These are phyloP conservation scores for Grosmannia penicillata DNA, from an alignment of 2,329 filamentous ascomycete species.

Conservation along the genomic window DNA sequence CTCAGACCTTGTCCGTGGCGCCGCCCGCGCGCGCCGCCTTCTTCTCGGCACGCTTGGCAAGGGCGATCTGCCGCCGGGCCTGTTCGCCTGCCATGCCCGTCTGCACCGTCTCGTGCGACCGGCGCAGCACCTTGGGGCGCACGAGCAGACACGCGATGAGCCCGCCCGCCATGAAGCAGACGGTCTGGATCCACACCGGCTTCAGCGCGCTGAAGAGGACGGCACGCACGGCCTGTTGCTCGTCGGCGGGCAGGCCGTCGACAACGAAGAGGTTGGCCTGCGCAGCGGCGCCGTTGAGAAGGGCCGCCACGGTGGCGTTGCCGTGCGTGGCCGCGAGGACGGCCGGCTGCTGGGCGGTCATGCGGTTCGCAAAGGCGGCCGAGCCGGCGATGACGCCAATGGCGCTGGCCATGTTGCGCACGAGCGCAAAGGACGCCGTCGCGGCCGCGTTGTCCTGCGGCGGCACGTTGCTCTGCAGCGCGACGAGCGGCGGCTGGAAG, in stretches of 20 bases:
- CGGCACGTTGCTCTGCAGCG: conserved; percentile 43
- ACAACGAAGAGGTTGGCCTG: conserved; percentile 27
- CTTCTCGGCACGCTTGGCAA: conserved; percentile 1
- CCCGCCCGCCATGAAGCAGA: conserved; percentile 30
- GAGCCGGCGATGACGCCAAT: conserved; percentile 9
- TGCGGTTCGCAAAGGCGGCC: conserved; percentile 9
- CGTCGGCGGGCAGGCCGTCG: conserved; percentile 23
- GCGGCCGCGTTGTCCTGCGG: conserved; percentile 42
- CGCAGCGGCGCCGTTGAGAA: conserved; percentile 6
- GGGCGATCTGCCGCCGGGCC: conserved; percentile 9
- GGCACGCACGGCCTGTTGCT: conserved; percentile 26
- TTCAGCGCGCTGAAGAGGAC: conserved; percentile 34
- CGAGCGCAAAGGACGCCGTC: conserved; percentile 42
- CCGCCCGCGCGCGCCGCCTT: not conserved
- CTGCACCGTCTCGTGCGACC: conserved; percentile 40
- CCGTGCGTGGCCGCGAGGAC: conserved; percentile 5
- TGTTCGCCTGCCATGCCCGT: conserved; percentile 29
- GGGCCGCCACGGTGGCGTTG: not conserved
- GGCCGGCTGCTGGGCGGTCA: conserved; percentile 4
- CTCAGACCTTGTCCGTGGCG: not conserved
- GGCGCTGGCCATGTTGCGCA: conserved; percentile 27
- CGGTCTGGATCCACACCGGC: conserved; percentile 43
- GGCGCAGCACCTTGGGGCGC: conserved; percentile 31
- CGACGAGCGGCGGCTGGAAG: conserved; percentile 44
- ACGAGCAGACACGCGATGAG: conserved; percentile 33